Evolutionary conservation across 208 protist genomes (phyloP).

Genomic region (Naegleria fowleri): DNA sequence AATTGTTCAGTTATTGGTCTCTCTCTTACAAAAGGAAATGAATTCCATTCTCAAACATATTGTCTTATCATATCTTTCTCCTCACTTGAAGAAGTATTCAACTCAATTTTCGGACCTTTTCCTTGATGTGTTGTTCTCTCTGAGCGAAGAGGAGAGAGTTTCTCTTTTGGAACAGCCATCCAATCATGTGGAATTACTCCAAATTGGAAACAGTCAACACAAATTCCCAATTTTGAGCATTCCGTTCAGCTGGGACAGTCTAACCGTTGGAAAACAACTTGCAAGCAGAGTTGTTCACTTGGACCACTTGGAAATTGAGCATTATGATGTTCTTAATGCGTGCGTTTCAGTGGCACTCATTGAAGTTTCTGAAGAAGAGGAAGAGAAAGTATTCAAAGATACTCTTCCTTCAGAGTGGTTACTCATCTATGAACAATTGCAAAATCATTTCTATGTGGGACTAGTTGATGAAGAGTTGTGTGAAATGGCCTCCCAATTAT

Average conservation of each 20-base stretch:
- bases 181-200: not conserved
- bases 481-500: not conserved
- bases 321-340: slow-evolving; percentile 4
- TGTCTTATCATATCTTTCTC: not conserved
- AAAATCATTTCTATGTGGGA: not conserved
- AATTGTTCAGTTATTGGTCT: not conserved
- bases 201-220: not conserved
- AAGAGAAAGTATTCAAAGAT: not conserved
- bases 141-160: not conserved
- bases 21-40: not conserved
- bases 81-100: not conserved
- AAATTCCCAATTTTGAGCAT: not conserved
- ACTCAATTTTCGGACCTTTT: not conserved
- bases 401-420: not conserved
- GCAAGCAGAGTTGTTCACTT: not conserved
- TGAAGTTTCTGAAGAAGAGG: not conserved
- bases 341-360: not conserved
- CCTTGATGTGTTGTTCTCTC: not conserved
- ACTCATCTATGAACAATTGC: not conserved
- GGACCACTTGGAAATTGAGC: slow-evolving; percentile 9
- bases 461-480: slow-evolving; percentile 8
- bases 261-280: not conserved
- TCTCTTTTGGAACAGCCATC: not conserved
- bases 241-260: not conserved
- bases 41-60: not conserved